Evolutionary conservation across 495 filamentous ascomycete species (phyloP).

Genomic region (Xylaria bambusicola): DNA sequence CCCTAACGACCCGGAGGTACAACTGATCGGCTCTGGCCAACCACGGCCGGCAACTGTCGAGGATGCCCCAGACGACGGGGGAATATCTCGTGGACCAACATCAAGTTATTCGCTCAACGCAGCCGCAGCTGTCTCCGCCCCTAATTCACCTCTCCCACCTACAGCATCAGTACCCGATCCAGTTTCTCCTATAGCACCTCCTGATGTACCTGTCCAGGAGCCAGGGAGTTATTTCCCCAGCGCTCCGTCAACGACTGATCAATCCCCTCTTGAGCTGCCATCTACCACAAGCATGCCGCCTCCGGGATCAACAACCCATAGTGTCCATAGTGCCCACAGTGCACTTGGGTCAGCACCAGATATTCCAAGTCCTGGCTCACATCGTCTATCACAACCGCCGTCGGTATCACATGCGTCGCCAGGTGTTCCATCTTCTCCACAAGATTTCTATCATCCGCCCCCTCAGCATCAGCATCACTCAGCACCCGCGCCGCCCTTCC

Average conservation of each 20-base stretch:
- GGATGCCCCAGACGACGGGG: slow-evolving; percentile 51
- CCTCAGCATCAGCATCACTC: slow-evolving; percentile 18
- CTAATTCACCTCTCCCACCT: slow-evolving; percentile 45
- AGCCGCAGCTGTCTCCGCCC: slow-evolving; percentile 35
- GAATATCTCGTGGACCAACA: slow-evolving; percentile 34
- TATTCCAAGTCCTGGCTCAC: slow-evolving; percentile 26
- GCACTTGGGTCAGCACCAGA: slow-evolving; percentile 22
- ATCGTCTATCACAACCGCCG: slow-evolving; percentile 28
- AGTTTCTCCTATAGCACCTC: slow-evolving; percentile 42
- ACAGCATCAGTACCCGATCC: slow-evolving; percentile 30
- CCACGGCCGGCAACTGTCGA: slow-evolving; percentile 62
- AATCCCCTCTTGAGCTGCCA: slow-evolving; percentile 26
- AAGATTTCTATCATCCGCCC: slow-evolving; percentile 28
- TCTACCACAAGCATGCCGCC: slow-evolving; percentile 31
- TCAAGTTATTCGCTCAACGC: slow-evolving; percentile 41
- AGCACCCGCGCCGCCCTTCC: slow-evolving; percentile 19
- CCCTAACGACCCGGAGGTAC: slow-evolving; percentile 64
- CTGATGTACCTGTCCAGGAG: slow-evolving; percentile 30
- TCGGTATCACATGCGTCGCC: slow-evolving; percentile 18
- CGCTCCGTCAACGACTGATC: slow-evolving; percentile 21
- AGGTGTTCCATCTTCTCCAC: slow-evolving; percentile 18
- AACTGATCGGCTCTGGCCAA: slow-evolving; percentile 47
- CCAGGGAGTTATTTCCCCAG: slow-evolving; percentile 31
- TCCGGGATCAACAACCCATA: slow-evolving; percentile 16
- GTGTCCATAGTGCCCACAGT: slow-evolving; percentile 4